Conservation (phyloP, 2,329 filamentous ascomycete species). For the Huntiella moniliformis region DNA sequence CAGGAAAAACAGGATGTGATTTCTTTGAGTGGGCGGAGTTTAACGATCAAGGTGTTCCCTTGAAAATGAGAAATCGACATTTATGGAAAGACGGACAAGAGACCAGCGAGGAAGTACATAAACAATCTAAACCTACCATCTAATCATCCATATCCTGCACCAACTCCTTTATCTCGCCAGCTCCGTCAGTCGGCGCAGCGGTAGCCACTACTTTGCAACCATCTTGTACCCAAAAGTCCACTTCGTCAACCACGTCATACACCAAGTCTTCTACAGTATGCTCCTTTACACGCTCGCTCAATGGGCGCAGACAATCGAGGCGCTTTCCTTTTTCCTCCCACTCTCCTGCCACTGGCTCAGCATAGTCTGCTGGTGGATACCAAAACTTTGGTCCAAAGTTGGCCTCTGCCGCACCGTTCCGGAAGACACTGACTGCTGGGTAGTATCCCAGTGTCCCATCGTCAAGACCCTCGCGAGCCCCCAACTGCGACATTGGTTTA, state of each 20-base stretch:
- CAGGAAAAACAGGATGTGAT: conserved; percentile 48
- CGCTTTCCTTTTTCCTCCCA: conserved; percentile 13
- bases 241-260: conserved; percentile 86
- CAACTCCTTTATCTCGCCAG: conserved; percentile 45
- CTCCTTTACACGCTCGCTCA: conserved; percentile 58
- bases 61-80: conserved; percentile 1
- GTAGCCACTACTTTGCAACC: conserved; percentile 29
- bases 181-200: conserved; percentile 25
- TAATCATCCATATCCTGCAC: conserved; percentile 38
- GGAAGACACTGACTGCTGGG: conserved; percentile 79
- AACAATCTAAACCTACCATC: background rate
- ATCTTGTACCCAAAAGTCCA: conserved; percentile 71
- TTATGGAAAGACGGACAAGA: background rate
- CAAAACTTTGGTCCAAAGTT: conserved; percentile 93
- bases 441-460: conserved; percentile 94
- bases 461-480: conserved; percentile 71
- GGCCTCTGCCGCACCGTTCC: conserved; percentile 74
- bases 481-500: conserved; percentile 46
- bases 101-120: background rate
- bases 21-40: conserved; percentile 81
- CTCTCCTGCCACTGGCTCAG: conserved; percentile 16
- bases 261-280: conserved; percentile 90
- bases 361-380: conserved; percentile 52
- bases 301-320: conserved; percentile 1
- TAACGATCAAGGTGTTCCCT: conserved; percentile 65